These are phyloP conservation scores for Pelargonium australe DNA, from an alignment of 441 rosid species.

Conservation along the genomic window DNA sequence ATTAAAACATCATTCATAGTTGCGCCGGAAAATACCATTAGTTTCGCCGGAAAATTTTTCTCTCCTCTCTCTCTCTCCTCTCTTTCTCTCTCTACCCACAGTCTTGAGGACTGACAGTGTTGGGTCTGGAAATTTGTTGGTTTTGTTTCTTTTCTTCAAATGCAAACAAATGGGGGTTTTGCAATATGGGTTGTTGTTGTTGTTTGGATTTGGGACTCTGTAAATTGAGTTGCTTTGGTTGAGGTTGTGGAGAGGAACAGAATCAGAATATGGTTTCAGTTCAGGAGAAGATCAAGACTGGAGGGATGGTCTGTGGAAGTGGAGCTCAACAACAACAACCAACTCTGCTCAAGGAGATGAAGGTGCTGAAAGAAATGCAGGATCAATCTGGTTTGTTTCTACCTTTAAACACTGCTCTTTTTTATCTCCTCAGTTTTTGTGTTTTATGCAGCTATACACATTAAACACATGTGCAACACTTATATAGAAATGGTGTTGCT, in stretches of 20 bases:
- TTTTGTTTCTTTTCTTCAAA: too few relatives aligned
- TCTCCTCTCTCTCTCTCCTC: too few relatives aligned
- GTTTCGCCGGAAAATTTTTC: too few relatives aligned
- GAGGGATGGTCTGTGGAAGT: background rate
- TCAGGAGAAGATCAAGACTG: conserved; percentile 1
- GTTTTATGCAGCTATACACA: background rate
- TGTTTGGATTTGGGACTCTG: background rate
- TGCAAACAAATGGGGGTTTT: too few relatives aligned
- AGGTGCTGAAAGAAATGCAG: conserved; percentile 1
- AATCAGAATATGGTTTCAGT: background rate
- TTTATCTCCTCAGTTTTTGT: background rate
- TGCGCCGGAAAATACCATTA: too few relatives aligned
- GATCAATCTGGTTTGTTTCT: conserved; percentile 6
- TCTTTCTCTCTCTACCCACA: too few relatives aligned
- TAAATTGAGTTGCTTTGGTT: too few relatives aligned
- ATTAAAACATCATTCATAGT: too few relatives aligned
- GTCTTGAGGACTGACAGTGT: background rate
- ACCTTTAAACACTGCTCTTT: background rate
- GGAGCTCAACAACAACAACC: conserved; percentile 1
- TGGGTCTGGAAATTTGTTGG: too few relatives aligned
- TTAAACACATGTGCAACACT: background rate
- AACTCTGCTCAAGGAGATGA: background rate
- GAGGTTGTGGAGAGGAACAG: background rate
- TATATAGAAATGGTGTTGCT: background rate
- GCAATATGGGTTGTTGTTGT: background rate